Evolutionary conservation across 768 basidiomycete species (phyloP).

Genomic region (Psilocybe azurescens): DNA sequence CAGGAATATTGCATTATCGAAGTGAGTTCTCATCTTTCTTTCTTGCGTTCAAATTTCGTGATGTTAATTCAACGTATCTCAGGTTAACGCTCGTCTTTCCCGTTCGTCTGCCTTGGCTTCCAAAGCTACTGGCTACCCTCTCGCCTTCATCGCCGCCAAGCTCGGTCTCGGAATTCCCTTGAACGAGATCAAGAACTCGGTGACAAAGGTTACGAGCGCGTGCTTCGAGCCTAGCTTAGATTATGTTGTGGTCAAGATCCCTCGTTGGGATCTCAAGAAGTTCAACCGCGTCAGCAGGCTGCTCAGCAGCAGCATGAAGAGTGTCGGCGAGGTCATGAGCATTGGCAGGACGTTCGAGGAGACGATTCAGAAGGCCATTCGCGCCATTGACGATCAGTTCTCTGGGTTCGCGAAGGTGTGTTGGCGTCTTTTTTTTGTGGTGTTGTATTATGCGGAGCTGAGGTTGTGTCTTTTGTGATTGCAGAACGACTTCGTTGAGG

Average conservation of each 20-base stretch:
- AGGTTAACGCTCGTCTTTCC: conserved; percentile 95
- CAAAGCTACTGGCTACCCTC: conserved; percentile 97
- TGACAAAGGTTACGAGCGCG: conserved; percentile 94
- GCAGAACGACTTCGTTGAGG: conserved; percentile 85
- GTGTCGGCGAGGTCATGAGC: conserved; percentile 99
- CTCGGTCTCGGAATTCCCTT: conserved; percentile 96
- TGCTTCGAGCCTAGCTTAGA: conserved; percentile 99
- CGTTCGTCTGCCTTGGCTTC: conserved; percentile 98
- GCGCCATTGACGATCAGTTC: conserved; percentile 96
- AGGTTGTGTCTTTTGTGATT: conserved; percentile 1
- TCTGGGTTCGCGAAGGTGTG: conserved; percentile 85
- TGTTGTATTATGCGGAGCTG: conserved; percentile 3
- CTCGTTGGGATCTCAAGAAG: conserved; percentile 99
- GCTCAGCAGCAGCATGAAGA: conserved; percentile 97
- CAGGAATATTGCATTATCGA: conserved; percentile 99
- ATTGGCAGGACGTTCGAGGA: conserved; percentile 99
- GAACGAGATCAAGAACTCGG: conserved; percentile 97
- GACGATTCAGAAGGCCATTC: conserved; percentile 97
- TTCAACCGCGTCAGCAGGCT: conserved; percentile 92
- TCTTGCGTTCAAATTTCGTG: not conserved
- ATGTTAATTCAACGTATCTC: not conserved
- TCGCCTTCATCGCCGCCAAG: conserved; percentile 98
- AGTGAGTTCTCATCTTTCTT: conserved; percentile 40
- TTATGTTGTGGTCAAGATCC: conserved; percentile 98
- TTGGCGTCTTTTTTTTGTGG: not conserved